A percentile compares a stretch with the other conserved stretches of the same genome.
Evolutionary conservation across 805 yeast genomes (phyloP).

Genomic region (Teunomyces kruisii): DNA sequence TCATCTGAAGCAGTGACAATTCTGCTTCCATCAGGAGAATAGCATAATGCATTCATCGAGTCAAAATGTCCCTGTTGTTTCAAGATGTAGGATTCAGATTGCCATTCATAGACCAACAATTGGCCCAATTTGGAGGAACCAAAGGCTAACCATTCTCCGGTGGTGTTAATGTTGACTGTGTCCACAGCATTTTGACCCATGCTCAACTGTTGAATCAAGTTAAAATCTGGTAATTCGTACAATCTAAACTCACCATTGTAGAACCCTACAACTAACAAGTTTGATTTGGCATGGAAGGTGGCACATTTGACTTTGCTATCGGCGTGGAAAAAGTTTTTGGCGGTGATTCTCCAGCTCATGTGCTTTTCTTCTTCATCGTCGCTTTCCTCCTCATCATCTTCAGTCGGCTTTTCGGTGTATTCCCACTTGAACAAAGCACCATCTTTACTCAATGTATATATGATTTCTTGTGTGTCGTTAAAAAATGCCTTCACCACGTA

Average conservation of each 20-base stretch:
- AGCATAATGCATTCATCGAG: constrained; percentile 75
- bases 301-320: constrained; percentile 76
- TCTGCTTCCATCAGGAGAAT: constrained; percentile 93
- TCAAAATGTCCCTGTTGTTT: constrained; percentile 98
- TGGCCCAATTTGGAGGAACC: constrained; percentile 94
- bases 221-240: constrained; percentile 82
- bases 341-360: constrained; percentile 78
- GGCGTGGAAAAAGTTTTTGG: constrained; percentile 71
- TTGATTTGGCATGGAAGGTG: constrained; percentile 73
- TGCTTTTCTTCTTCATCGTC: constrained; percentile 34
- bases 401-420: constrained; percentile 59
- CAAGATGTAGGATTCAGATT: constrained; percentile 89
- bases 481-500: constrained; percentile 86
- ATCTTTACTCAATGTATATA: constrained; percentile 89
- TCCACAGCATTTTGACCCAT: constrained; percentile 91
- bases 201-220: constrained; percentile 77
- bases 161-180: constrained; percentile 70
- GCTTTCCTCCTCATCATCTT: constrained; percentile 39
- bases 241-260: constrained; percentile 86
- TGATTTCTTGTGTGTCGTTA: constrained; percentile 80
- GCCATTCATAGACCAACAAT: constrained; percentile 96
- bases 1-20: constrained; percentile 94
- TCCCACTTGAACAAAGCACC: constrained; percentile 95
- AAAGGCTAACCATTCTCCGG: constrained; percentile 97
- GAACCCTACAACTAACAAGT: constrained; percentile 84